phyloP scores from a whole-genome alignment of 176 grass and related monocot species.

The Avena insularis region DNA sequence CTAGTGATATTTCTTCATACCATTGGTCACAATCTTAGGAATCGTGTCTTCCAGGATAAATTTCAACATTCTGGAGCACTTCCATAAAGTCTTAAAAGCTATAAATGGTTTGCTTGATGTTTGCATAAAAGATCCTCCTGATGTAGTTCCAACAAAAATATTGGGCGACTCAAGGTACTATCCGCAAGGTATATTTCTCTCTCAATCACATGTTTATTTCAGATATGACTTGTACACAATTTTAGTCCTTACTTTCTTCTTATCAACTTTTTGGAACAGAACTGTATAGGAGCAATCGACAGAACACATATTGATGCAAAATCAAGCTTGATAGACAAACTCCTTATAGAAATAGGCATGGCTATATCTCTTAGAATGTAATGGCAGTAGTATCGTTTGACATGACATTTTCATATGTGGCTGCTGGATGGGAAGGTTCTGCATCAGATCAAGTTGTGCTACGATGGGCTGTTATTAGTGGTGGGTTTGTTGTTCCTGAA shows the following conservation, averaged over 20 bases:
- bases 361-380: not conserved
- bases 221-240: not conserved
- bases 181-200: not conserved
- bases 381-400: conserved; percentile 5
- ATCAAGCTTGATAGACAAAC: not conserved
- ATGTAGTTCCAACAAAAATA: not conserved
- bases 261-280: not conserved
- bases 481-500: conserved; percentile 9
- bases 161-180: not conserved
- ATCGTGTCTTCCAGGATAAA: no score
- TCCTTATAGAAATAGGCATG: not conserved
- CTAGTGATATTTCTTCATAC: not conserved
- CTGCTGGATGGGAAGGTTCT: conserved; percentile 6
- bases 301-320: not conserved
- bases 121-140: not conserved
- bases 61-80: not conserved
- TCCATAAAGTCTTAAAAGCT: not conserved
- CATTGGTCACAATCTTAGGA: no score
- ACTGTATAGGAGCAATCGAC: not conserved
- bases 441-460: not conserved
- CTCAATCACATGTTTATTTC: not conserved
- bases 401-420: not conserved
- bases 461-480: not conserved
- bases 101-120: not conserved
- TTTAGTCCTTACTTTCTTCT: no score